Evolutionary conservation across 176 grass and related monocot species (phyloP), one percentile per base, ranked within the genome.

Genomic region (Saccharum officinarum): DNA sequence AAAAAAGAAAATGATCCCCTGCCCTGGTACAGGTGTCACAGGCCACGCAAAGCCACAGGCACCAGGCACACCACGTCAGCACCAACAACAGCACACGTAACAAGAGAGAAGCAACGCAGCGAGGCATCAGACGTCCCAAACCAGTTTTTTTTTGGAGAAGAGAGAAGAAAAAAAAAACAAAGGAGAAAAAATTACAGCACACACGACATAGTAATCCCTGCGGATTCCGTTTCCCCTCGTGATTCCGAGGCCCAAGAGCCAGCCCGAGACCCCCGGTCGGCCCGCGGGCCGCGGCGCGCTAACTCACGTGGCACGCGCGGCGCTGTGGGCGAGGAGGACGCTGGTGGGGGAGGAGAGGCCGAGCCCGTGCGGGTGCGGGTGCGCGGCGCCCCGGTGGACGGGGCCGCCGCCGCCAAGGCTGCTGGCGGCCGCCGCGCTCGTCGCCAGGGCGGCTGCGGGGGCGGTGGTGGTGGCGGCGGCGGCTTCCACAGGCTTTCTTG

Each of bases 401-500:
- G 83, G 36, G 80, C 74, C 22, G 80, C 9, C 18, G 10, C 9
- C 67, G 62, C 74, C 40, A 76, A 47, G 1, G 78, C 14, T 75
- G 66, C 36, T 11, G 73, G 17, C 42, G 4, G 69, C 22, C 3
- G 28, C 30, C 67, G 28, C 28, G 22, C 0, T 67, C n/a, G 69
- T 49, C 49, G 86, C 28, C 40, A 66, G 34, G 71, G 69, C 31
- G 34, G 39, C 72, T 12, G 81, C 45, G 50, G 86, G 25, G 49
- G 42, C 30, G 46, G 31, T 54, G 11, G 69, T 54, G 46, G 31
- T 49, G 11, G 69, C 62, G 67, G 86, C 23, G 73, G 81, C 71
- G 67, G 60, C 79, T 92, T 98, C 97, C 97, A 96, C 91, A 89
- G 97, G 90, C 92, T 98, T 98, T 96, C 97, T 98, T 94, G 97